These are phyloP conservation scores for Phaeophleospora eucalypticola DNA, from an alignment of 2,329 filamentous ascomycete species.

Conservation along the genomic window DNA sequence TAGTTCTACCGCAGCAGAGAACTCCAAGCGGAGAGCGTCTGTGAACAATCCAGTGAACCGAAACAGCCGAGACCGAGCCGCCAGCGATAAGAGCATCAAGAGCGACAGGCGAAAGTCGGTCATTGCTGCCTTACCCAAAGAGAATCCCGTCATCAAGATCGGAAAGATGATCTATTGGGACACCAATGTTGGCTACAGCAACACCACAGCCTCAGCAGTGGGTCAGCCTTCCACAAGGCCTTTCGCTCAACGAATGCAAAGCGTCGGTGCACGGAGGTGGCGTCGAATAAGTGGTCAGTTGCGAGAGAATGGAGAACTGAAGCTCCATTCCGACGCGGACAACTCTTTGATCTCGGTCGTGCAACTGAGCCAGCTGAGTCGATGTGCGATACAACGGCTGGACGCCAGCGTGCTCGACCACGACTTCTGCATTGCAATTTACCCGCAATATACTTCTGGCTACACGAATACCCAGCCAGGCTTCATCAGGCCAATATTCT, in stretches of 20 bases:
- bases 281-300: conserved; percentile 85
- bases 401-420: conserved; percentile 87
- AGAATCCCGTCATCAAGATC: conserved; percentile 87
- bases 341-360: conserved; percentile 75
- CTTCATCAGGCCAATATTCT: conserved; percentile 80
- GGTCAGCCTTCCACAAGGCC: conserved; percentile 32
- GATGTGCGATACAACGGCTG: conserved; percentile 84
- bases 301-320: conserved; percentile 91
- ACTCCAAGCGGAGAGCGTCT: conserved; percentile 20
- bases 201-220: conserved; percentile 27
- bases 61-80: conserved; percentile 23
- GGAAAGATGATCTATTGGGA: conserved; percentile 72
- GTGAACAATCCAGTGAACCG: conserved; percentile 18
- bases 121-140: conserved; percentile 54
- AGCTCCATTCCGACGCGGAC: conserved; percentile 82
- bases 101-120: conserved; percentile 44
- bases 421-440: conserved; percentile 91
- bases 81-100: conserved; percentile 24
- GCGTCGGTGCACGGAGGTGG: conserved; percentile 65
- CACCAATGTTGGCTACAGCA: conserved; percentile 53
- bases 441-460: conserved; percentile 80
- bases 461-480: conserved; percentile 62
- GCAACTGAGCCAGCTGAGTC: conserved; percentile 80
- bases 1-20: conserved; percentile 14
- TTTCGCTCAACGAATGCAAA: conserved; percentile 54